Percentiles rank a stretch among this genome's conserved stretches.
Evolutionary conservation across 345 rosid genomes (phyloP).

Genomic region (Syzygium grande): DNA sequence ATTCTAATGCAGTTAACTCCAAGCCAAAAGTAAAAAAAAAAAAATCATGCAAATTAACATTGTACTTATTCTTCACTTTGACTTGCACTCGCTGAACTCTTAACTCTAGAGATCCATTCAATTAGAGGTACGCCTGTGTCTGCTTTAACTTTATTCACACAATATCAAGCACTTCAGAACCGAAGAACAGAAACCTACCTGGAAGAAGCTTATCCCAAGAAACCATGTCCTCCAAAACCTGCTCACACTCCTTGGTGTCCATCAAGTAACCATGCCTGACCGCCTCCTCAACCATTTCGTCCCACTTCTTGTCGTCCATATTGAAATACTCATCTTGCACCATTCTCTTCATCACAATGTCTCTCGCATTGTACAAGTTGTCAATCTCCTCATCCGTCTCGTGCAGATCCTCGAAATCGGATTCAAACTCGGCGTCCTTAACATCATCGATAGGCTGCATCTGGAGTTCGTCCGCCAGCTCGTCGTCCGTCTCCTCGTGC

Average conservation of each 20-base stretch:
- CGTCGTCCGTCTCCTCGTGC: conserved; percentile 75
- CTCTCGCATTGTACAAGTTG: conserved; percentile 54
- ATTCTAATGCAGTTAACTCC: background rate
- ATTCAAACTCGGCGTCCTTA: conserved; percentile 53
- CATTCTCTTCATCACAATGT: conserved; percentile 44
- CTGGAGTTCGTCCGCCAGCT: conserved; percentile 39
- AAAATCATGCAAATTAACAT: background rate
- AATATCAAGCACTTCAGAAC: background rate
- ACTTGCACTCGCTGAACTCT: background rate
- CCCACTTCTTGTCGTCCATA: conserved; percentile 89
- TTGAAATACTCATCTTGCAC: conserved; percentile 52
- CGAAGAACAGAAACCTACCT: conserved; percentile 20
- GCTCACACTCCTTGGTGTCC: conserved; percentile 80
- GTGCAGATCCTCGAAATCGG: conserved; percentile 59
- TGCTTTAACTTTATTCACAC: background rate
- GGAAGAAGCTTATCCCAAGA: conserved; percentile 92
- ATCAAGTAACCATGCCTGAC: conserved; percentile 45
- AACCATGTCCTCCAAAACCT: conserved; percentile 81
- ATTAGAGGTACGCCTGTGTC: background rate
- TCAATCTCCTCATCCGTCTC: conserved; percentile 72
- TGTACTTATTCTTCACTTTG: background rate
- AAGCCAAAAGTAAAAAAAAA: background rate
- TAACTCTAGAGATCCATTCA: background rate
- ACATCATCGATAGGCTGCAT: conserved; percentile 45
- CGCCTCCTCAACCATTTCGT: conserved; percentile 61